A percentile compares a stretch with the other conserved stretches of the same genome.
Conservation (phyloP, 2,329 filamentous ascomycete genomes). For the Rutstroemia sp. region DNA sequence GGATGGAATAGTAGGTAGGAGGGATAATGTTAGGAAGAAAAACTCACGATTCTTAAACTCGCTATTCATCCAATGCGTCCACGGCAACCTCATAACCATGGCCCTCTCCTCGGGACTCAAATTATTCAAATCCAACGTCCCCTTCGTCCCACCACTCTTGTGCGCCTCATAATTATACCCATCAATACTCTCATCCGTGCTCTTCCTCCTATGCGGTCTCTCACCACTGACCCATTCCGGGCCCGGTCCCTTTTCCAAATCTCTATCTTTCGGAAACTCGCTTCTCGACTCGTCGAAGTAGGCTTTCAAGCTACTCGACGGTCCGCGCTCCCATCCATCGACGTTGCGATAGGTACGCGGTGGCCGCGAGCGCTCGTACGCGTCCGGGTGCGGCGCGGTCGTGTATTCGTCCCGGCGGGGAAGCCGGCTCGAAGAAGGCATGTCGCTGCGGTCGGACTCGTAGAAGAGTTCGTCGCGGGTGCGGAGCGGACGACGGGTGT, state of each 20-base stretch:
- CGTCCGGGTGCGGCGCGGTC: slow-evolving; percentile 19
- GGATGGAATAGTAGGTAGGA: no score
- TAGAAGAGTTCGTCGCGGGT: slow-evolving; percentile 1
- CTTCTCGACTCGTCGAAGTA: slow-evolving; percentile 20
- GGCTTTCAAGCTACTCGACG: slow-evolving; percentile 9
- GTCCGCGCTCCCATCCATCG: slow-evolving; percentile 9
- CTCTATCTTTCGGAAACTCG: slow-evolving; percentile 10
- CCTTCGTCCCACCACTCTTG: background rate
- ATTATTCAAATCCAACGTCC: slow-evolving; percentile 32
- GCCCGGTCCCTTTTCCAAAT: slow-evolving; percentile 13
- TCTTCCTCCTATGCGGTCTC: slow-evolving; percentile 8
- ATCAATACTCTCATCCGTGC: slow-evolving; percentile 19
- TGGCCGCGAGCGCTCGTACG: slow-evolving; percentile 20
- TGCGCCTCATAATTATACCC: slow-evolving; percentile 22
- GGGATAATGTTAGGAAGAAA: background rate
- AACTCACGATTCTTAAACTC: slow-evolving; percentile 34
- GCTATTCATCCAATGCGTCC: slow-evolving; percentile 41
- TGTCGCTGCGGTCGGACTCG: background rate
- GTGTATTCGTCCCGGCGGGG: background rate
- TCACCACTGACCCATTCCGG: slow-evolving; percentile 2
- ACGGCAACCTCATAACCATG: slow-evolving; percentile 38
- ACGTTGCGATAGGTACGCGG: slow-evolving; percentile 22
- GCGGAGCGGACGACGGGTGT: background rate
- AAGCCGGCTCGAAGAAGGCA: background rate
- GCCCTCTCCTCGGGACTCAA: slow-evolving; percentile 35